Base-by-base conservation (phyloP, 805 yeast species). In the Spathaspora boniae region DNA sequence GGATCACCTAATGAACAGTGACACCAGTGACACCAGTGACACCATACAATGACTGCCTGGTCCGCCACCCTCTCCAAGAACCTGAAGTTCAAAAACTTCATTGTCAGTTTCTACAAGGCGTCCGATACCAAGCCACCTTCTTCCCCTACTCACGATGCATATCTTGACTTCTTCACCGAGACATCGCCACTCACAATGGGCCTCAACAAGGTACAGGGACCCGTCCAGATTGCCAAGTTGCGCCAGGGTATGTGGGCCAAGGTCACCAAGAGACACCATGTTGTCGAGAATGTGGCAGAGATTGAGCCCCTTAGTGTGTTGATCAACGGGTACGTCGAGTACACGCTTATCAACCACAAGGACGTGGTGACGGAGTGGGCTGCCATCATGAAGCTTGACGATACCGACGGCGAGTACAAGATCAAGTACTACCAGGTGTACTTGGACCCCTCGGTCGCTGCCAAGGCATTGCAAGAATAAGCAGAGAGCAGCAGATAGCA, bases 221-320 rank as follows among this genome's bases (percentile, higher is more conserved):
- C 17, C 6, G 25, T 22, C 7, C 43, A 31, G 16, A 41, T 43
- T 16, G 29, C 22, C 4, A 29, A 17, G n/a, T 28, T 40, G 24
- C 31, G 46, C 18, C 36, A 43, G 20, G 41, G 26, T n/a, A 43
- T 43, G 44, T 43, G 46, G 46, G 19, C 21, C 8, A 26, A 21
- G 5, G 46, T 43, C 5, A 40, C 46, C 5, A 26, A 37, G 11
- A 38, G 46, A 32, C 42, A 40, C 20, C 46, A 43, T 29, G 42
- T 37, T 14, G 41, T 38, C 9, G 23, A 37, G 7, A 34, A 41
- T 20, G 42, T 43, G 16, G 44, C 40, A 14, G 18, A 24, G 5
- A 26, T 19, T 6, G 33, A 28, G 8, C 33, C 23, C 14, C 15
- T 15, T 6, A 29, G 20, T 11, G 12, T 37, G 20, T 35, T 43